phyloP scores from a whole-genome alignment of 306 rosid species.

The Pueraria montana region DNA sequence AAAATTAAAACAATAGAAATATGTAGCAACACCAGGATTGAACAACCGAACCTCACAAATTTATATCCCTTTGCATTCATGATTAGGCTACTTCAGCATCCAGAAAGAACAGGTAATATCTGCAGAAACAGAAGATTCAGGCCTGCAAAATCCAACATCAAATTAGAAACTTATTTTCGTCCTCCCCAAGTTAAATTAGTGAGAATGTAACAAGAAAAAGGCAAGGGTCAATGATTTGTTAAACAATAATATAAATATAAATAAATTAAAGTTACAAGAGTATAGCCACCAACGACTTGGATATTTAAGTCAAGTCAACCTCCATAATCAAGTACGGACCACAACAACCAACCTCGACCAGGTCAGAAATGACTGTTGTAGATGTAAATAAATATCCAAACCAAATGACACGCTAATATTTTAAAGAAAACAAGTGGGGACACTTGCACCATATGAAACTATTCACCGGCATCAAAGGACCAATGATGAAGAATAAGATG shows the following conservation, averaged over 20 bases:
- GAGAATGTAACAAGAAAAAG: conserved; percentile 1
- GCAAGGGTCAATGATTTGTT: neutral
- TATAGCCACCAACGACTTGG: conserved; percentile 11
- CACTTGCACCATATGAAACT: conserved; percentile 7
- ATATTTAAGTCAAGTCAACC: conserved; percentile 43
- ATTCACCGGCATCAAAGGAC: neutral
- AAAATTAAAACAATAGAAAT: conserved; percentile 22
- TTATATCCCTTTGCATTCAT: conserved; percentile 59
- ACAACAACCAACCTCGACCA: conserved; percentile 31
- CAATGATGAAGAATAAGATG: conserved; percentile 24
- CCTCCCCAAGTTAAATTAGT: neutral
- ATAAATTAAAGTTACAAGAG: neutral
- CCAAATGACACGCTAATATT: conserved; percentile 17
- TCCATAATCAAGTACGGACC: conserved; percentile 18
- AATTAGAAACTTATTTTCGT: neutral
- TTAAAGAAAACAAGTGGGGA: conserved; percentile 1
- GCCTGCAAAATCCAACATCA: conserved; percentile 48
- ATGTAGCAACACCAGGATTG: neutral
- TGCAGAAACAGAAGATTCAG: conserved; percentile 24
- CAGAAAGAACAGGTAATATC: conserved; percentile 24
- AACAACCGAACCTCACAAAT: conserved; percentile 72
- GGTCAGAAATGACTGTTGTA: neutral
- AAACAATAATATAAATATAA: neutral
- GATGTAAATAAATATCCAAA: neutral
- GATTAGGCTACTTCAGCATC: conserved; percentile 40